A percentile compares a stretch with the other conserved stretches of the same genome.
These are phyloP conservation scores for Gossypium laxum DNA, from an alignment of 441 rosid genomes.

Conservation along the genomic window DNA sequence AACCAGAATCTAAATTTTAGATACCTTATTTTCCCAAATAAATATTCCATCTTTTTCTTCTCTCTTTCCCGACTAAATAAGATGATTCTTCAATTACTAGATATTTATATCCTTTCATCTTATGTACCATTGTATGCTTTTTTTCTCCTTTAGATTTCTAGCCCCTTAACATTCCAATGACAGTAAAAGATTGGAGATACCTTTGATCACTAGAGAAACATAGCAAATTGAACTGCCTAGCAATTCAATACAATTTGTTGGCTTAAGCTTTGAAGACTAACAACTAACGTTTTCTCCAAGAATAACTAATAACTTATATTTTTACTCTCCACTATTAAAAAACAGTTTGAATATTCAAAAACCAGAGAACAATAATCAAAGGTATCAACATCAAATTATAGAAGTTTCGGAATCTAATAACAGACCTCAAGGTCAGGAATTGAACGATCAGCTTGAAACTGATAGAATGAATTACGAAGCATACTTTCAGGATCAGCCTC, in stretches of 20 bases:
- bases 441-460: constrained; percentile 91
- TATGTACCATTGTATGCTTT: not conserved
- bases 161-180: not conserved
- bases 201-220: not conserved
- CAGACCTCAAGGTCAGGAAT: constrained; percentile 87
- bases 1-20: not conserved
- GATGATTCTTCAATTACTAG: not conserved
- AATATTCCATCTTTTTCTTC: not conserved
- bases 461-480: constrained; percentile 91
- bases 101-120: not conserved
- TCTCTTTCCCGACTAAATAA: not conserved
- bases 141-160: constrained; percentile 1
- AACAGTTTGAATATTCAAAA: constrained; percentile 4
- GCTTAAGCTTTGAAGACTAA: not conserved
- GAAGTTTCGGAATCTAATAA: not conserved
- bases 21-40: not conserved
- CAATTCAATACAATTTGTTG: constrained; percentile 3
- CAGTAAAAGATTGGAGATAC: not conserved
- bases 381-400: not conserved
- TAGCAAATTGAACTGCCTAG: not conserved
- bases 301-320: not conserved
- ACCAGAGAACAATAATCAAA: not conserved
- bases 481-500: constrained; percentile 93
- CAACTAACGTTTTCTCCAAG: not conserved
- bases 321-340: not conserved